A percentile compares a stretch with the other conserved stretches of the same genome.
These are phyloP conservation scores for Arthrobotrys megalospora DNA, from an alignment of 2,329 filamentous ascomycete genomes.

Conservation along the genomic window DNA sequence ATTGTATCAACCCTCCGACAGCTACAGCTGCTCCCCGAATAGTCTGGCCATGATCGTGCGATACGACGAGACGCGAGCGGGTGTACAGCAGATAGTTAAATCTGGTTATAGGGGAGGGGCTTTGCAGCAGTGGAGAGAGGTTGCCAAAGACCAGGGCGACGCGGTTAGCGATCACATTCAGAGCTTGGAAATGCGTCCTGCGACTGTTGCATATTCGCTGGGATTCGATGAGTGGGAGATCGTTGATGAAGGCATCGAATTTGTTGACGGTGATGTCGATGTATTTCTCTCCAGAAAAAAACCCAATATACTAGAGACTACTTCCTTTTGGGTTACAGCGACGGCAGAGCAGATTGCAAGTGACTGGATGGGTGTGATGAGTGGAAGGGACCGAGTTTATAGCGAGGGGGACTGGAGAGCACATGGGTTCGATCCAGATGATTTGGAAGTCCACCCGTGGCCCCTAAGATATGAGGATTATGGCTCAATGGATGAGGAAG, in stretches of 20 bases:
- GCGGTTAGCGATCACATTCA: background rate
- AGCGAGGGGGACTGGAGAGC: conserved; percentile 7
- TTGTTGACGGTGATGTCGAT: background rate
- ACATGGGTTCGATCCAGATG: conserved; percentile 16
- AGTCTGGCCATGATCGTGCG: background rate
- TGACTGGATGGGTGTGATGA: conserved; percentile 8
- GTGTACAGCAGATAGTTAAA: background rate
- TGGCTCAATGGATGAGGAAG: background rate
- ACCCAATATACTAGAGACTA: no score
- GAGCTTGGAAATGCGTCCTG: background rate
- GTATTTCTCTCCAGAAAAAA: no score
- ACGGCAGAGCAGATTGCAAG: conserved; percentile 4
- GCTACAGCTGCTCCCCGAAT: background rate
- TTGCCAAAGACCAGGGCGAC: background rate
- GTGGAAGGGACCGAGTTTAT: background rate
- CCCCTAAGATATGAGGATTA: background rate
- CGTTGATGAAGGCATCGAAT: background rate
- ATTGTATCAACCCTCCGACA: background rate
- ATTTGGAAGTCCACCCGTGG: conserved; percentile 16
- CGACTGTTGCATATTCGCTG: background rate
- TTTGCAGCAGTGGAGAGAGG: background rate
- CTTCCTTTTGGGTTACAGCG: no score
- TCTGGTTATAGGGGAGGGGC: background rate
- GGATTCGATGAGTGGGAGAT: background rate
- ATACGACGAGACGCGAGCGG: background rate